A percentile compares a stretch with the other conserved stretches of the same genome.
phyloP scores from a whole-genome alignment of 805 yeast genomes.

The Saccharomycopsis synnaedendra region DNA sequence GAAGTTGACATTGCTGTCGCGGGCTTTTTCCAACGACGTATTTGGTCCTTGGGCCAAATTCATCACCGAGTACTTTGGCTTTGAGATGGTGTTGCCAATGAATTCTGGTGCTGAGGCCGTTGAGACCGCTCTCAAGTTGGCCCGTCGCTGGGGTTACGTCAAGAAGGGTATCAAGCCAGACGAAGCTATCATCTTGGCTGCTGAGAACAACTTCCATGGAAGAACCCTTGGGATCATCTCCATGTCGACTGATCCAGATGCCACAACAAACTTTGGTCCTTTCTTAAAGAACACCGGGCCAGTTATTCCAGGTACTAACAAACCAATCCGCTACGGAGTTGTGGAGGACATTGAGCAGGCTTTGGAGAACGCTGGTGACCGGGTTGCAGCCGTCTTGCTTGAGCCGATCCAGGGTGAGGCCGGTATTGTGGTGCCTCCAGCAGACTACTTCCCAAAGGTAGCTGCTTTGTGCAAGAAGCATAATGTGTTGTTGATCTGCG shows the following conservation, averaged over 20 bases:
- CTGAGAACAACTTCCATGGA: slow-evolving; percentile 90
- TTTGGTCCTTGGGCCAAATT: slow-evolving; percentile 83
- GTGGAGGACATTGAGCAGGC: slow-evolving; percentile 82
- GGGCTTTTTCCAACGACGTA: slow-evolving; percentile 86
- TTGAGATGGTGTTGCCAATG: slow-evolving; percentile 93
- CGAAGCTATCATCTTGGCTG: slow-evolving; percentile 82
- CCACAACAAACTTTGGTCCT: slow-evolving; percentile 83
- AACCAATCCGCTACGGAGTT: slow-evolving; percentile 67
- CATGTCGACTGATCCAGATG: slow-evolving; percentile 93
- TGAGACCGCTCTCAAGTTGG: slow-evolving; percentile 86
- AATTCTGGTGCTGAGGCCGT: slow-evolving; percentile 99
- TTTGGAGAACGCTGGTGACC: slow-evolving; percentile 71
- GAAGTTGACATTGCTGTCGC: slow-evolving; percentile 71
- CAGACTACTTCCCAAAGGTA: slow-evolving; percentile 64
- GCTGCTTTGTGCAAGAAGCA: slow-evolving; percentile 65
- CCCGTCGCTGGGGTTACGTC: slow-evolving; percentile 95
- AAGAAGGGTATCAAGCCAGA: slow-evolving; percentile 72
- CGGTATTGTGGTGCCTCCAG: slow-evolving; percentile 91
- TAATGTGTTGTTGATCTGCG: slow-evolving; percentile 85
- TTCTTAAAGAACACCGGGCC: slow-evolving; percentile 80
- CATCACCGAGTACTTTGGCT: slow-evolving; percentile 78
- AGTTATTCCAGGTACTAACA: slow-evolving; percentile 61
- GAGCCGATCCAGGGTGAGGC: slow-evolving; percentile 99
- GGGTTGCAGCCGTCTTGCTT: slow-evolving; percentile 79
- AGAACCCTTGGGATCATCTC: slow-evolving; percentile 92